Base-by-base conservation (phyloP, 2,329 filamentous ascomycete species). In the Orbilia quercus region DNA sequence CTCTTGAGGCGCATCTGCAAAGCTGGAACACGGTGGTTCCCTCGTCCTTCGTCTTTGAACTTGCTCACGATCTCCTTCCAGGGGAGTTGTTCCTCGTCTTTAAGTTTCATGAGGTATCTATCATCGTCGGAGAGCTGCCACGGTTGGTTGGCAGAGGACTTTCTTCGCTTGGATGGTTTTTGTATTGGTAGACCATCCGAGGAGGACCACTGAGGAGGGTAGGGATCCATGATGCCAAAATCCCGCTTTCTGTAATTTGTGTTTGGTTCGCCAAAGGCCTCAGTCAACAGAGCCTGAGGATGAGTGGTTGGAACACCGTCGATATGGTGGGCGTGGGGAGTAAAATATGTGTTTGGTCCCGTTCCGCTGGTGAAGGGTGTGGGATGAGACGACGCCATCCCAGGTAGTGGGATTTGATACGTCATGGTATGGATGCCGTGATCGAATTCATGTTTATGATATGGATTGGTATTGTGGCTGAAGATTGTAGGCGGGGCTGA, bases 1-100 rank as follows among this genome's bases (percentile, higher is more conserved):
- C 80, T 77, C 75, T 79, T 80, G 60, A 80, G 79, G 23, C 79
- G 77, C 80, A 81, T 81, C 69, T 81, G 80, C 42, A 81, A 75
- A 42, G 80, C 80, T 18, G 80, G 77, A 55, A 79, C 77, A 36
- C 77, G 76, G 75, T 79, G 79, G 14, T 73, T 75, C 20, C 78
- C 78, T 28, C 78, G 76, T 34, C 76, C 78, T 53, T 75, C 70
- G 25, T 78, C 77, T 40, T 79, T 78, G 72, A 80, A 81, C 22
- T 74, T 76, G 23, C 58, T 65, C 14, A 76, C 75, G 38, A 80
- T 78, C 11, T 78, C 77, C 57, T 81, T 80, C 80, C 80, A 81
- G 16, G 78, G 77, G 7, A 79, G 67, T 9, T 77, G 59, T 28
- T 80, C 77, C 40, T 77, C 77, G n/a, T 80, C 77, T 18, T 78